These are phyloP conservation scores for Eutrema japonicum DNA, from an alignment of 345 rosid genomes.

Conservation along the genomic window DNA sequence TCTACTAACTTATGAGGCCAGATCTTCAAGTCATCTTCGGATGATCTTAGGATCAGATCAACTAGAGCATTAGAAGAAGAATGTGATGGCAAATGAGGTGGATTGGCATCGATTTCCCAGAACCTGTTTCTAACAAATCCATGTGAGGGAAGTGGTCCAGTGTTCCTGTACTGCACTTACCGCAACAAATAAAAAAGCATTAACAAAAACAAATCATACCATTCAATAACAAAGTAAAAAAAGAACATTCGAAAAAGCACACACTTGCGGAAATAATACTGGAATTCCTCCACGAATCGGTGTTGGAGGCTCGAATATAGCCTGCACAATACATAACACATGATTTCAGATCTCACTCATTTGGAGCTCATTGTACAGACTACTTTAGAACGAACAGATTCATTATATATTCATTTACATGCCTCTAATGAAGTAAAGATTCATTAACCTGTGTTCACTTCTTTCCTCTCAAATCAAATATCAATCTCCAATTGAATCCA, in stretches of 20 bases:
- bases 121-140: slow-evolving; percentile 84
- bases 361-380: background rate
- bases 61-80: slow-evolving; percentile 55
- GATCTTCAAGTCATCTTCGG: slow-evolving; percentile 68
- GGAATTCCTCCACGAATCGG: slow-evolving; percentile 95
- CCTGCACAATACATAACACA: slow-evolving; percentile 50
- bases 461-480: background rate
- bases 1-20: slow-evolving; percentile 81
- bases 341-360: slow-evolving; percentile 11
- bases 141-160: slow-evolving; percentile 72
- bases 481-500: background rate
- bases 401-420: background rate
- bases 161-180: slow-evolving; percentile 64
- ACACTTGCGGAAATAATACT: slow-evolving; percentile 88
- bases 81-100: slow-evolving; percentile 60
- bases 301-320: slow-evolving; percentile 65
- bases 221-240: background rate
- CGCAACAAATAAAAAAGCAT: slow-evolving; percentile 16
- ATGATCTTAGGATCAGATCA: slow-evolving; percentile 69
- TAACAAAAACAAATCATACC: slow-evolving; percentile 29
- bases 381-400: background rate
- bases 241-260: slow-evolving; percentile 29
- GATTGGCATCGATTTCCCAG: slow-evolving; percentile 74
- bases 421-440: background rate
- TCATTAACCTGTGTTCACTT: background rate